Evolutionary conservation across 495 filamentous ascomycete species (phyloP), one percentile per base, ranked within the genome.

Genomic region (Hapsidospora chrysogenum): DNA sequence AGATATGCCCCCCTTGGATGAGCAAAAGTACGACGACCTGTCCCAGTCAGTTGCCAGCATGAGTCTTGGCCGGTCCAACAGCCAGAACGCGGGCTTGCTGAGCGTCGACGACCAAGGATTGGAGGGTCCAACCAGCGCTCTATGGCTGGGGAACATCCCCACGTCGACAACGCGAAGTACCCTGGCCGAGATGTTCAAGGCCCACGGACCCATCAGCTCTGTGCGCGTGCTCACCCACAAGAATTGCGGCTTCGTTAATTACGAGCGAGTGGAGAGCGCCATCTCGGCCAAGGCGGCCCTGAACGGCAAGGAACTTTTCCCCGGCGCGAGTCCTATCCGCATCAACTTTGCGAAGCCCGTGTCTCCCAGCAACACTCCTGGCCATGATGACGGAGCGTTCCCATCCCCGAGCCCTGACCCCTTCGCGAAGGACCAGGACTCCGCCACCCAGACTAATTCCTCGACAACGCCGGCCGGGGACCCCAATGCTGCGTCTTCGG

Each of bases 241-340:
- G 71, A 96, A 92, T 50, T 97, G 89, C 53, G 89, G 89, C 4
- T 97, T 97, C 46, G 85, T 97, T 50, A 97, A 97, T 54, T 97
- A 93, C 45, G 83, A 95, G 58, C 73, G 70, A 43, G 53, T 85
- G 17, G 82, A 93, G 21, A 92, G 82, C 48, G 92, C 89, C 31
- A 80, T 93, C 19, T 71, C 80, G 36, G 92, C 89, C 3, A 92
- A 82, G 49, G 73, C 72, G 14, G 63, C 74, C 48, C 76, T 92
- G 51, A 94, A 95, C 47, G 85, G 85, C 41, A 94, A 92, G 58
- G 89, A 97, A 52, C 93, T 97, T 32, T 96, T 97, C 61, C 92
- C 89, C 6, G 92, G 89, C 30, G 86, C 85, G 38, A 89, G 92
- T 11, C 85, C 89, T 9, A 80, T 95, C 29, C 66, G 86, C 36